Conservation (phyloP, 2,329 filamentous ascomycete genomes). For the Colletotrichum lini region DNA sequence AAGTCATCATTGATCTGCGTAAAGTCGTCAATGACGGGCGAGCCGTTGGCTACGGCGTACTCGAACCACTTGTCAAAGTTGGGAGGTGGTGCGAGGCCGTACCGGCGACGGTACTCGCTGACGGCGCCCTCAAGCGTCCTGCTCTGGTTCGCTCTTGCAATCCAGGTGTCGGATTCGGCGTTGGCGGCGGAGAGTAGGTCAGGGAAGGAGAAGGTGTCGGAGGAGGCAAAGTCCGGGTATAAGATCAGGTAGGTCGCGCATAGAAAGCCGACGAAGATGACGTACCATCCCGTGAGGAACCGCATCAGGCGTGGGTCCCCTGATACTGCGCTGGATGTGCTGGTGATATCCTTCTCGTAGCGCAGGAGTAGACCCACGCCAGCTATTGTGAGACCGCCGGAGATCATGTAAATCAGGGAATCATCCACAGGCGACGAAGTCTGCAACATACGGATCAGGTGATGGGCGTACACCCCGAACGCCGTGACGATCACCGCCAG, state of each 20-base stretch:
- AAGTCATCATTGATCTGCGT: slow-evolving; percentile 80
- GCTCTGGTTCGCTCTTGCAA: slow-evolving; percentile 43
- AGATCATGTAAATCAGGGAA: slow-evolving; percentile 29
- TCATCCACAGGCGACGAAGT: slow-evolving; percentile 13
- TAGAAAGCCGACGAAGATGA: slow-evolving; percentile 36
- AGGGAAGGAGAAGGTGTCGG: slow-evolving; percentile 23
- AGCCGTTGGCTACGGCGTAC: slow-evolving; percentile 75
- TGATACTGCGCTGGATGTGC: neutral
- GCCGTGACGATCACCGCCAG: slow-evolving; percentile 48
- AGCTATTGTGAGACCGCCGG: slow-evolving; percentile 21
- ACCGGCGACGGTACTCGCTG: slow-evolving; percentile 58
- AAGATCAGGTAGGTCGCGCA: slow-evolving; percentile 39
- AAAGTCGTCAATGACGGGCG: slow-evolving; percentile 82
- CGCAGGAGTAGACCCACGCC: slow-evolving; percentile 42
- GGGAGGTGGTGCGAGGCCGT: slow-evolving; percentile 78
- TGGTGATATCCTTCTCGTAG: slow-evolving; percentile 34
- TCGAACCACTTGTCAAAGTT: slow-evolving; percentile 87
- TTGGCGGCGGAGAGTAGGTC: slow-evolving; percentile 32
- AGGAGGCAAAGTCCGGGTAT: slow-evolving; percentile 21
- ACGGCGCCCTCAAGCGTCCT: slow-evolving; percentile 51
- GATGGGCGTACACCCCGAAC: slow-evolving; percentile 46
- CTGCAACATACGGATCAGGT: slow-evolving; percentile 34
- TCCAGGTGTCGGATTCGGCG: slow-evolving; percentile 42
- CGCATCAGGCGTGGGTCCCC: slow-evolving; percentile 25
- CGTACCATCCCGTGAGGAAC: slow-evolving; percentile 35